Conservation (phyloP, 2,329 filamentous ascomycete species). For the Neocucurbitaria cava region DNA sequence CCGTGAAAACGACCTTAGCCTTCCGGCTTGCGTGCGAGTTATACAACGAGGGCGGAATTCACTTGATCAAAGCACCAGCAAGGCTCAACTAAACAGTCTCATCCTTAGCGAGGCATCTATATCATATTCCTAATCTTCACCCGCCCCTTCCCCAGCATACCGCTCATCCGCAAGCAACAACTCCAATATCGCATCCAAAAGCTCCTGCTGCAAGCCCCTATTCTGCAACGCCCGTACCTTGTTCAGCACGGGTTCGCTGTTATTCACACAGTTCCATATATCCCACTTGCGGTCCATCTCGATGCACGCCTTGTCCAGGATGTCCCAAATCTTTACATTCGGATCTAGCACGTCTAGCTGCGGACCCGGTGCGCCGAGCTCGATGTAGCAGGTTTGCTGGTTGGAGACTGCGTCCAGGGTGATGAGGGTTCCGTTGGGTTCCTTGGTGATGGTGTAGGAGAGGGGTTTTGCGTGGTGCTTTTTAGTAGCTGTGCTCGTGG, state of each 20-base stretch:
- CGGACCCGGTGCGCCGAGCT: conserved; percentile 36
- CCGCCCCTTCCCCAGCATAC: conserved; percentile 27
- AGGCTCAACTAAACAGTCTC: too few species aligned
- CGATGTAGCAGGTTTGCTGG: conserved; percentile 33
- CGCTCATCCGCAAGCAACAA: conserved; percentile 44
- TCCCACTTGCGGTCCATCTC: conserved; percentile 42
- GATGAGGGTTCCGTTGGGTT: conserved; percentile 38
- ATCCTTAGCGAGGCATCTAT: too few species aligned
- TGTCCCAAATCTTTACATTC: conserved; percentile 33
- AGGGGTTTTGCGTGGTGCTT: conserved; percentile 35
- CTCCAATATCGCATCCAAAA: conserved; percentile 45
- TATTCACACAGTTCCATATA: conserved; percentile 40
- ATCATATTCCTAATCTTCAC: too few species aligned
- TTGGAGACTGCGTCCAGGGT: conserved; percentile 30
- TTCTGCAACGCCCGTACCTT: conserved; percentile 40
- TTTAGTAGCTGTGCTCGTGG: conserved; percentile 30
- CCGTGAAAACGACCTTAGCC: too few species aligned
- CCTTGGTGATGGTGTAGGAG: conserved; percentile 16
- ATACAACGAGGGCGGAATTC: too few species aligned
- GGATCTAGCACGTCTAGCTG: conserved; percentile 46
- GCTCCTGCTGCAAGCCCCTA: conserved; percentile 30
- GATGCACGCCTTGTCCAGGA: conserved; percentile 39
- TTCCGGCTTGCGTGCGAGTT: too few species aligned
- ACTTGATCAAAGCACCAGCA: too few species aligned
- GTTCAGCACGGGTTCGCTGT: conserved; percentile 33